These are phyloP conservation scores for Mimosa pudica DNA, from an alignment of 306 rosid genomes.

Conservation along the genomic window DNA sequence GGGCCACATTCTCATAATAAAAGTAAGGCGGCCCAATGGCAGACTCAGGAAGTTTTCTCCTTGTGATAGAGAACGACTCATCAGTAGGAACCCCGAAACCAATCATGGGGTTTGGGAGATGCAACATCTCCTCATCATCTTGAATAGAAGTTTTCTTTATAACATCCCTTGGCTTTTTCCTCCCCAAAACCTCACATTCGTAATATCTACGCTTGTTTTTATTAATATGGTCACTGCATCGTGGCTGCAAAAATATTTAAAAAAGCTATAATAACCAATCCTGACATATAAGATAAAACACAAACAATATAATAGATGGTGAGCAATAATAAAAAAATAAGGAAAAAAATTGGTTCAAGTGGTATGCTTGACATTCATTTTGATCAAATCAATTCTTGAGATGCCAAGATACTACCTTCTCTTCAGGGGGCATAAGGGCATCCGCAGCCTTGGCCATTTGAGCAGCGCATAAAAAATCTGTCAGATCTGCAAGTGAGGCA, in stretches of 20 bases:
- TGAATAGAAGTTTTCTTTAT: constrained; percentile 44
- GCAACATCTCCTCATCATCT: constrained; percentile 67
- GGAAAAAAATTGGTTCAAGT: constrained; percentile 5
- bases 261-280: constrained; percentile 26
- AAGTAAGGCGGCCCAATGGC: constrained; percentile 92
- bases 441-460: constrained; percentile 73
- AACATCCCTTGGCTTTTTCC: constrained; percentile 49
- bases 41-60: constrained; percentile 62
- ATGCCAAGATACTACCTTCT: constrained; percentile 55
- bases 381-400: neutral
- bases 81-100: constrained; percentile 91
- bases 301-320: constrained; percentile 6
- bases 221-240: constrained; percentile 36
- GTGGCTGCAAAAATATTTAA: constrained; percentile 58
- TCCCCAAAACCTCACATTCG: constrained; percentile 58
- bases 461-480: constrained; percentile 83
- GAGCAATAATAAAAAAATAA: neutral
- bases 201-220: constrained; percentile 57
- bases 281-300: constrained; percentile 13
- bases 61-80: constrained; percentile 40
- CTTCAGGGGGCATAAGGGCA: constrained; percentile 53
- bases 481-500: constrained; percentile 65
- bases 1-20: constrained; percentile 95
- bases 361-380: constrained; percentile 16
- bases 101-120: constrained; percentile 83